A percentile compares a stretch with the other conserved stretches of the same genome.
Conservation (phyloP, 192 early-diverging fungal genomes). For the Entomortierella parvispora region DNA sequence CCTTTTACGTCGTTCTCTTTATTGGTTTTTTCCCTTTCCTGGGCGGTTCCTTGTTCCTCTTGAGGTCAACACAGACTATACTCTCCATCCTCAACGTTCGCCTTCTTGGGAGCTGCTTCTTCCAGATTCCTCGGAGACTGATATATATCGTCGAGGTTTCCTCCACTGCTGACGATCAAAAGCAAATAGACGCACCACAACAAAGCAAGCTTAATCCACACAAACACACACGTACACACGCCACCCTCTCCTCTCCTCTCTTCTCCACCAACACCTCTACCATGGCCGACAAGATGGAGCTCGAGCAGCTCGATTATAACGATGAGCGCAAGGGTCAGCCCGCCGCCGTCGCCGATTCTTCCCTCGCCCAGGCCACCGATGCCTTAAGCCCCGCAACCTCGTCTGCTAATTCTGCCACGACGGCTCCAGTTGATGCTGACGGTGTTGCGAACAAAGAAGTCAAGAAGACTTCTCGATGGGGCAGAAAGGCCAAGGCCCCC, state of each 20-base stretch:
- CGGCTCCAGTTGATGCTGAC: neutral
- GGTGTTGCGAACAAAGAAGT: slow-evolving; percentile 12
- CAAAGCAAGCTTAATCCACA: neutral
- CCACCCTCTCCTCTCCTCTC: neutral
- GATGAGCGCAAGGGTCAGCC: slow-evolving; percentile 7
- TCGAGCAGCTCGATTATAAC: slow-evolving; percentile 28
- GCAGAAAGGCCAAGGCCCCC: neutral
- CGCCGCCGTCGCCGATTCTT: neutral
- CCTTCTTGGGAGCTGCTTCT: too few species aligned
- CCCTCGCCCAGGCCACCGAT: slow-evolving; percentile 1
- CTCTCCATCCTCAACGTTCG: neutral
- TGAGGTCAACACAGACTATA: neutral
- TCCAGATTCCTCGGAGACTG: too few species aligned
- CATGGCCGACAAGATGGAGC: slow-evolving; percentile 48
- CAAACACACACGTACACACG: neutral
- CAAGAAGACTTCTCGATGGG: neutral
- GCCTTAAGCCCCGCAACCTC: neutral
- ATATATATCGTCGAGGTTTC: too few species aligned
- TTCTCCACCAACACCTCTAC: neutral
- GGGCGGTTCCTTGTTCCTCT: neutral
- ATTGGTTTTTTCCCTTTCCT: neutral
- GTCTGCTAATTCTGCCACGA: neutral
- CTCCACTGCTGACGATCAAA: too few species aligned
- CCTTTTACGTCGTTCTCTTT: neutral
- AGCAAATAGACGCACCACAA: too few species aligned